Evolutionary conservation across 1,284 basidiomycete species (phyloP).

Genomic region (Irpex sp.): DNA sequence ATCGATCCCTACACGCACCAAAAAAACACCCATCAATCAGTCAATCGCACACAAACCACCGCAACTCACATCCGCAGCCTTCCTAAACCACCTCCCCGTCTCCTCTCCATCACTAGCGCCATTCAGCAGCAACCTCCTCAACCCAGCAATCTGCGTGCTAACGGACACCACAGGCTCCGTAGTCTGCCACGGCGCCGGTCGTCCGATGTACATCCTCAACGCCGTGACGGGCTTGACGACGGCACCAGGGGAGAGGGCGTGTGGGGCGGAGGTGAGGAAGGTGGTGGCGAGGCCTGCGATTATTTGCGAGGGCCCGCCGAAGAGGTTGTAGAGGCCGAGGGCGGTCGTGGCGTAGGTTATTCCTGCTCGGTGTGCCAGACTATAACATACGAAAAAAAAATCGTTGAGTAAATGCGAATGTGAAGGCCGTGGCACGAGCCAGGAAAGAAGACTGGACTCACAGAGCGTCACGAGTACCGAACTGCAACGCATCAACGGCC

Average conservation of each 20-base stretch:
- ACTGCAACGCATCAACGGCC: slow-evolving; percentile 47
- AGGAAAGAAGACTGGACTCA: slow-evolving; percentile 15
- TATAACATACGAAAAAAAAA: too few species aligned
- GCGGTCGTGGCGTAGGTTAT: slow-evolving; percentile 34
- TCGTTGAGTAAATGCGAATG: too few species aligned
- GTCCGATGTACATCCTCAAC: slow-evolving; percentile 61
- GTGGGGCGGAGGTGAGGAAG: slow-evolving; percentile 50
- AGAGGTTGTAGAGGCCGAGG: slow-evolving; percentile 53
- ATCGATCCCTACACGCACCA: slow-evolving; percentile 35
- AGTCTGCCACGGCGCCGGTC: slow-evolving; percentile 39
- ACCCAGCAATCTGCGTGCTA: slow-evolving; percentile 48
- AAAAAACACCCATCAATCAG: too few species aligned
- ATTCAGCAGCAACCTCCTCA: slow-evolving; percentile 43
- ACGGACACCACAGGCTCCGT: slow-evolving; percentile 29
- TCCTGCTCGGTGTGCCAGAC: slow-evolving; percentile 53
- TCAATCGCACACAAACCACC: slow-evolving; percentile 9
- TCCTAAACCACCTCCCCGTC: slow-evolving; percentile 45
- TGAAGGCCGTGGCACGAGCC: not conserved
- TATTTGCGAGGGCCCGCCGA: slow-evolving; percentile 41
- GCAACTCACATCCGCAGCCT: slow-evolving; percentile 52
- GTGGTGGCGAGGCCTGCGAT: slow-evolving; percentile 55
- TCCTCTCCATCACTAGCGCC: slow-evolving; percentile 37
- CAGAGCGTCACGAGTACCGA: slow-evolving; percentile 47
- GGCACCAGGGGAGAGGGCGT: slow-evolving; percentile 63
- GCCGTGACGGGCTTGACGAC: slow-evolving; percentile 66